Conservation (phyloP, 2,329 filamentous ascomycete genomes). For the Cercospora zeina region DNA sequence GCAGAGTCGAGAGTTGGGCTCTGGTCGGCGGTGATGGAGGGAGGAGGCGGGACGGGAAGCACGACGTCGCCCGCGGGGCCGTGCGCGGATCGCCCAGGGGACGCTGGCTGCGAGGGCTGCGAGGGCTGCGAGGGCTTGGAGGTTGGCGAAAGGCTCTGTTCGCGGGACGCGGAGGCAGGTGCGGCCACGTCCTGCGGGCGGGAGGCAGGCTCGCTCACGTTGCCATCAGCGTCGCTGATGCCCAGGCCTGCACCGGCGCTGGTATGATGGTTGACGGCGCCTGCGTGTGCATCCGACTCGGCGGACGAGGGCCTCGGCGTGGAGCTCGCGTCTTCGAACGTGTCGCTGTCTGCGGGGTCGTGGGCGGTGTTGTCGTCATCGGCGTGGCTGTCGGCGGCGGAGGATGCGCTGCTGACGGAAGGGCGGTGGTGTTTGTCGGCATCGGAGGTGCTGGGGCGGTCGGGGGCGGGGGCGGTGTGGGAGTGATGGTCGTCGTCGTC, state of each 20-base stretch:
- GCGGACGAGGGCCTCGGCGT: constrained; percentile 21
- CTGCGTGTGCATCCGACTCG: constrained; percentile 15
- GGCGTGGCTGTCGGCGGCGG: constrained; percentile 6
- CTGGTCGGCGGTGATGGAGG: constrained; percentile 39
- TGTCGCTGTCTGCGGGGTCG: constrained; percentile 33
- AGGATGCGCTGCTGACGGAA: not conserved
- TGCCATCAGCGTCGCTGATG: constrained; percentile 3
- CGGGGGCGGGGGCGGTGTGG: not conserved
- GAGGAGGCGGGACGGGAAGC: constrained; percentile 63
- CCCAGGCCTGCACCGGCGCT: not conserved
- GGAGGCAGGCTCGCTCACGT: not conserved
- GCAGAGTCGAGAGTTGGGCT: constrained; percentile 24
- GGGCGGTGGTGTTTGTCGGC: not conserved
- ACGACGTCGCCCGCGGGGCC: constrained; percentile 64
- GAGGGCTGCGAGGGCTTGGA: constrained; percentile 33
- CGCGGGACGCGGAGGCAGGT: constrained; percentile 11
- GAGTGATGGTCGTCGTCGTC: constrained; percentile 14
- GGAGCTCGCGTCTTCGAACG: constrained; percentile 72
- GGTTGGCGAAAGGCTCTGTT: constrained; percentile 26
- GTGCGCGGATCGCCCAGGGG: constrained; percentile 49
- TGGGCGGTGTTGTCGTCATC: constrained; percentile 15
- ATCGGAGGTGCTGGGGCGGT: not conserved
- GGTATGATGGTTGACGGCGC: constrained; percentile 21
- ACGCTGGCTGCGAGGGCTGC: constrained; percentile 32
- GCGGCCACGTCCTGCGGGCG: not conserved